Evolutionary conservation across 2,329 filamentous ascomycete genomes (phyloP).

Genomic region (Cladosporium sphaerospermum): DNA sequence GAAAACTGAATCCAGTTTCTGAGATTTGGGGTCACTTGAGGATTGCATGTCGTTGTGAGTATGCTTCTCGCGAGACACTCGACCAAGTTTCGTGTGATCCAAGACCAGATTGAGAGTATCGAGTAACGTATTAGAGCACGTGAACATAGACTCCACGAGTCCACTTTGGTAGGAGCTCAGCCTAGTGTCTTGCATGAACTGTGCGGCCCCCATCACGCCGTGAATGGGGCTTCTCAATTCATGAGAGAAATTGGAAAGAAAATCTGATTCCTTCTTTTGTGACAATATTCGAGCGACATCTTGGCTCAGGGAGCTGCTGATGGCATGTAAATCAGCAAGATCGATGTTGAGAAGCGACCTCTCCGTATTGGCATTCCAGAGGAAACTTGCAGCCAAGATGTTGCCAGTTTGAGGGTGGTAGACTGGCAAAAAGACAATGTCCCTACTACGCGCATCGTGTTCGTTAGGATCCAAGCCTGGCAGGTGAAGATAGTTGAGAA

Average conservation of each 20-base stretch:
- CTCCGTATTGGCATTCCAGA: conserved; percentile 39
- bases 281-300: conserved; percentile 34
- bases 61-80: not conserved
- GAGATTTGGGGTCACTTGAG: not conserved
- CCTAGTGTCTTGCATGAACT: conserved; percentile 43
- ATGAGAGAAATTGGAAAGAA: conserved; percentile 47
- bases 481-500: conserved; percentile 28
- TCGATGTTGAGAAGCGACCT: conserved; percentile 17
- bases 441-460: conserved; percentile 27
- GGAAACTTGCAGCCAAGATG: conserved; percentile 39
- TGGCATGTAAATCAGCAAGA: conserved; percentile 37
- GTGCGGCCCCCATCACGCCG: conserved; percentile 42
- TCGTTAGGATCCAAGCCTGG: conserved; percentile 12
- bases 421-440: conserved; percentile 39
- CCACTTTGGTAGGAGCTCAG: conserved; percentile 35
- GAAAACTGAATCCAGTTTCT: not conserved
- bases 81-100: conserved; percentile 40
- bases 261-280: conserved; percentile 39
- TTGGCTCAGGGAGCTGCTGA: conserved; percentile 24
- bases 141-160: conserved; percentile 42
- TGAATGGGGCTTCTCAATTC: conserved; percentile 45
- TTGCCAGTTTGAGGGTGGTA: conserved; percentile 42
- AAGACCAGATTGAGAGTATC: conserved; percentile 40
- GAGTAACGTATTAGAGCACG: conserved; percentile 43
- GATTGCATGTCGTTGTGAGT: not conserved